A percentile compares a stretch with the other conserved stretches of the same genome.
Evolutionary conservation across 305 asterid genomes (phyloP).

Genomic region (Euphrasia arctica): DNA sequence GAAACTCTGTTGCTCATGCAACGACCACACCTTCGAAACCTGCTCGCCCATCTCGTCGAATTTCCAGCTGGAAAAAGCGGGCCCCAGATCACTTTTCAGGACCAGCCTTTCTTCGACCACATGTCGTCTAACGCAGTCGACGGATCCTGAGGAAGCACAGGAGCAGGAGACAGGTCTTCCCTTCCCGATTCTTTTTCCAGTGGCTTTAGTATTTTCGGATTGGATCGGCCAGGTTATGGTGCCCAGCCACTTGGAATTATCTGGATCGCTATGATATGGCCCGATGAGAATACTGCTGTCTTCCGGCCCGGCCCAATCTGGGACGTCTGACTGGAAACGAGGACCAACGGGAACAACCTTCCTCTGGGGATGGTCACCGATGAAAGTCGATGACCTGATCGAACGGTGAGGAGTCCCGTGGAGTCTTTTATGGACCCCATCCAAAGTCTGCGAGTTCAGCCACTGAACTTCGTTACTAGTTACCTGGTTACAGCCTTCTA

Average conservation of each 20-base stretch:
- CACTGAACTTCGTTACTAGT: slow-evolving; percentile 28
- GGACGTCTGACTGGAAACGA: slow-evolving; percentile 76
- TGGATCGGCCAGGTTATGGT: slow-evolving; percentile 54
- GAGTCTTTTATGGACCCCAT: slow-evolving; percentile 30
- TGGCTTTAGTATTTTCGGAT: slow-evolving; percentile 17
- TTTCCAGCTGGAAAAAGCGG: slow-evolving; percentile 64
- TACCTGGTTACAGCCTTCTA: slow-evolving; percentile 38
- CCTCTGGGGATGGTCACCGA: slow-evolving; percentile 43
- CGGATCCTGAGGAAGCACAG: slow-evolving; percentile 43
- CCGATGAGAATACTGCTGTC: slow-evolving; percentile 22
- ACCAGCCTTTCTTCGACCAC: slow-evolving; percentile 41
- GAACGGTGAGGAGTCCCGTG: slow-evolving; percentile 40
- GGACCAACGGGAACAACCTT: slow-evolving; percentile 69
- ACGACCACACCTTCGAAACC: slow-evolving; percentile 54
- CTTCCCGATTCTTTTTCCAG: slow-evolving; percentile 43
- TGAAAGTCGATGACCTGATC: slow-evolving; percentile 34
- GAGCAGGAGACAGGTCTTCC: slow-evolving; percentile 52
- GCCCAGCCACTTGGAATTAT: slow-evolving; percentile 65
- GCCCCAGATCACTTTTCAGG: slow-evolving; percentile 54
- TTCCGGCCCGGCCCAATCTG: slow-evolving; percentile 45
- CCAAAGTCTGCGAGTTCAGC: slow-evolving; percentile 22
- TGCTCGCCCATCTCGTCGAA: slow-evolving; percentile 81
- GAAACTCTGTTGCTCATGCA: slow-evolving; percentile 48
- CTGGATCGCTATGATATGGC: slow-evolving; percentile 29
- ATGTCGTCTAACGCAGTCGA: slow-evolving; percentile 49